Conservation (phyloP, 495 filamentous ascomycete genomes). For the Trypethelium eluteriae region DNA sequence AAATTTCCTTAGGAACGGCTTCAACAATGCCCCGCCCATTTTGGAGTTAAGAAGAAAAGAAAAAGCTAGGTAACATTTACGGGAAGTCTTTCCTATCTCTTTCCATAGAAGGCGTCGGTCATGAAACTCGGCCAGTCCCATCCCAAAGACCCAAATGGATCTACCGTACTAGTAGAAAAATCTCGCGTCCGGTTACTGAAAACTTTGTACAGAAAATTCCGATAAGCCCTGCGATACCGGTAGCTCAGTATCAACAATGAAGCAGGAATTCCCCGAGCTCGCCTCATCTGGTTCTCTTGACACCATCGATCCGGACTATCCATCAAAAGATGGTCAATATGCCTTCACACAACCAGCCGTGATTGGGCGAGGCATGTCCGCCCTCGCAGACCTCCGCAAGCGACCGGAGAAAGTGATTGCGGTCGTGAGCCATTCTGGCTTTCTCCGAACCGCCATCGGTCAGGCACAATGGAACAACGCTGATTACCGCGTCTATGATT, state of each 20-base stretch:
- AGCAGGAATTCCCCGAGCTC: slow-evolving; percentile 44
- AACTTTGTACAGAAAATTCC: slow-evolving; percentile 44
- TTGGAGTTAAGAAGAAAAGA: not conserved
- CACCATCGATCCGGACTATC: slow-evolving; percentile 47
- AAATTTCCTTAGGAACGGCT: not conserved
- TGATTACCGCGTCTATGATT: slow-evolving; percentile 56
- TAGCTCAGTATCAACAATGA: slow-evolving; percentile 37
- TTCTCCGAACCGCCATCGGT: slow-evolving; percentile 43
- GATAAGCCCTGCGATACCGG: slow-evolving; percentile 52
- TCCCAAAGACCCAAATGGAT: not conserved
- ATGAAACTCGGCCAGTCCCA: too few species aligned
- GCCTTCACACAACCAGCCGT: slow-evolving; percentile 43
- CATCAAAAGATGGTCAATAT: slow-evolving; percentile 47
- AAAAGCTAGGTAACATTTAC: not conserved
- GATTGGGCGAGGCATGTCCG: slow-evolving; percentile 41
- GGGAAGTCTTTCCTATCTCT: not conserved
- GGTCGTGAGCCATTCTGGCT: slow-evolving; percentile 54
- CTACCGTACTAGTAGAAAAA: not conserved
- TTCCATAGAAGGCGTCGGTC: too few species aligned
- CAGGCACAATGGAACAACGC: slow-evolving; percentile 42
- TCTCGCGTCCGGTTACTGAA: not conserved
- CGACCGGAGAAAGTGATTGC: slow-evolving; percentile 54
- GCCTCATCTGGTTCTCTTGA: slow-evolving; percentile 38
- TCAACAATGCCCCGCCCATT: not conserved
- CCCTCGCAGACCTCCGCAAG: slow-evolving; percentile 42